phyloP scores from a whole-genome alignment of 352 stramenopile species.

The Halophytophthora polymorphica region DNA sequence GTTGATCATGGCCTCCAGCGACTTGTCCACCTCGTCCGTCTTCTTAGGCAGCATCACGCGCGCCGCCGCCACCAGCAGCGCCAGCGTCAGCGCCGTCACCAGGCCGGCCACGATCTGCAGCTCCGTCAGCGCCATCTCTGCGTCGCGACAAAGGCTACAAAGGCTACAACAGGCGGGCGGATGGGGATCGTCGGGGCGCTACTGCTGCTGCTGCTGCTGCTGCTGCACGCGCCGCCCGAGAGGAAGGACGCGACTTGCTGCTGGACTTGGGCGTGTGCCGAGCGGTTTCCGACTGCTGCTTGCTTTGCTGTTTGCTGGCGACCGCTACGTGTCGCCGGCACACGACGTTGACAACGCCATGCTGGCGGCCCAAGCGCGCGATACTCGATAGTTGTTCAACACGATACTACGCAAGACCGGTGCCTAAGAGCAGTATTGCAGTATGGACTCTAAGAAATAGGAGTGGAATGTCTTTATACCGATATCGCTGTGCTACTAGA shows the following conservation, averaged over 20 bases:
- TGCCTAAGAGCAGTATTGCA: no score
- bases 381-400: no score
- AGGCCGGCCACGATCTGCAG: conserved; percentile 69
- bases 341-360: conserved; percentile 3
- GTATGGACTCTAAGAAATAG: no score
- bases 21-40: conserved; percentile 67
- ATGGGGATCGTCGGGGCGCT: no score
- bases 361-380: no score
- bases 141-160: conserved; percentile 4
- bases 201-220: no score
- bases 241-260: background rate
- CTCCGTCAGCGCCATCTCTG: conserved; percentile 53
- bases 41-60: conserved; percentile 73
- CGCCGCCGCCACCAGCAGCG: conserved; percentile 59
- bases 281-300: conserved; percentile 3
- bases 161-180: background rate
- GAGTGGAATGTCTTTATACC: no score
- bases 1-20: conserved; percentile 87
- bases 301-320: background rate
- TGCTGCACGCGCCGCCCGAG: background rate
- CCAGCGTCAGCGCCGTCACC: conserved; percentile 56
- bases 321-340: conserved; percentile 32
- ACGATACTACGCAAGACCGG: no score
- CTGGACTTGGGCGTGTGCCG: conserved; percentile 11
- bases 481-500: background rate